A percentile compares a stretch with the other conserved stretches of the same genome.
These are phyloP conservation scores for Tolypocladium album DNA, from an alignment of 2,329 filamentous ascomycete genomes.

Conservation along the genomic window DNA sequence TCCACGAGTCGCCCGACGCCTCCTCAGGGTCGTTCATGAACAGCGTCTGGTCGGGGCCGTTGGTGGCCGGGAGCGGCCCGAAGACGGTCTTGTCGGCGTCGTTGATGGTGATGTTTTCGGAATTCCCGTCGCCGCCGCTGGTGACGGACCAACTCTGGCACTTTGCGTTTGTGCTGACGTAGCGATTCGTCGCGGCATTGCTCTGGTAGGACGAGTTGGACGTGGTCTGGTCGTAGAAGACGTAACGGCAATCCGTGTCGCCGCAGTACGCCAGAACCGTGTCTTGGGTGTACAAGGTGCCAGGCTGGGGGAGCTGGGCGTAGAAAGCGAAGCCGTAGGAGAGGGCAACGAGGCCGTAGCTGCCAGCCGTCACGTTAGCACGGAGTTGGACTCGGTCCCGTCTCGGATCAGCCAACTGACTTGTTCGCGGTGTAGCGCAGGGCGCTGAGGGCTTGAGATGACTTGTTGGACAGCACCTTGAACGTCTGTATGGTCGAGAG, in stretches of 20 bases:
- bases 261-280: constrained; percentile 21
- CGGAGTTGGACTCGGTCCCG: too few species aligned
- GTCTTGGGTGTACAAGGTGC: constrained; percentile 18
- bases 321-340: constrained; percentile 12
- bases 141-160: constrained; percentile 21
- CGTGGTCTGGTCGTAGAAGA: constrained; percentile 24
- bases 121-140: constrained; percentile 18
- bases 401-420: constrained; percentile 7
- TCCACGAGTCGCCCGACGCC: constrained; percentile 15
- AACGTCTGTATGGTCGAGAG: constrained; percentile 22
- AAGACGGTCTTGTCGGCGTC: constrained; percentile 11
- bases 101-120: constrained; percentile 14
- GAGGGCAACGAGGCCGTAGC: constrained; percentile 27
- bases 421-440: constrained; percentile 31
- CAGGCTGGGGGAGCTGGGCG: constrained; percentile 14
- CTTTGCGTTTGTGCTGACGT: constrained; percentile 14
- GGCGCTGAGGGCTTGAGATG: constrained; percentile 13
- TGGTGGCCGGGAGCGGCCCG: constrained; percentile 11
- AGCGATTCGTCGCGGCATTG: constrained; percentile 20
- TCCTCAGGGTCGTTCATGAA: constrained; percentile 20
- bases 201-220: constrained; percentile 6
- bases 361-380: constrained; percentile 6
- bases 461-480: constrained; percentile 14
- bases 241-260: constrained; percentile 16
- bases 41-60: constrained; percentile 22